Evolutionary conservation across 257 asterid genomes (phyloP), one percentile per base, ranked within the genome.

Genomic region (Solanum okadae): DNA sequence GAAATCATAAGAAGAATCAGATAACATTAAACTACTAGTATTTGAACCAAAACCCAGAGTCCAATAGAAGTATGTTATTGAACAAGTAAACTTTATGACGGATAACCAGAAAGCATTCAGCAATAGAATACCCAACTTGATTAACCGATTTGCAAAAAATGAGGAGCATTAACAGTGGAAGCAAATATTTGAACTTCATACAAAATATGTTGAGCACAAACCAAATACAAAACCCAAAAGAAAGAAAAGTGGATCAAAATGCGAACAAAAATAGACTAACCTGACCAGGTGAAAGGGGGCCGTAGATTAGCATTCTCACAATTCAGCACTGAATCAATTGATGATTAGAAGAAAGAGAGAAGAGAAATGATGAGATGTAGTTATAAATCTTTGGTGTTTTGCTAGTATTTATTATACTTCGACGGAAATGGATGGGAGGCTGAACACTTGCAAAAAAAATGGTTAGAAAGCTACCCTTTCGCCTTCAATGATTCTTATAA

Each of bases 261-360:
- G 56, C 29, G 83, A 20, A 56, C 25, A 38, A 90, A 63, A 5
- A 49, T 42, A 86, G 16, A 89, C 92, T 35, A 38, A 95, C 98
- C 98, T 96, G 98, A 46, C 95, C 98, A 87, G 98, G 96, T 88
- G 96, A 89, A 88, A 95, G 73, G 35, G 98, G 98, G 88, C 97
- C 98, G 38, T 93, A 96, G 87, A 96, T 92, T 94, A 96, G 90
- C 98, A 96, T 95, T 35, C 14, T 79, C 65, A 79, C 85, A 44
- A 4, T 40, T 77, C 84, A 77, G 34, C 44, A n/a, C 13, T 77
- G 35, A 83, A 22, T 52, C 44, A 29, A 83, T 46, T 78, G 22
- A 78, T 31, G 61, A 79, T 12, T n/a, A n/a, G 46, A 65, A 18
- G 37, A 46, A 42, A 73, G 59, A 76, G 40, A 7, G 37, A 42